These are phyloP conservation scores for Talaromyces pinophilus DNA, from an alignment of 2,329 filamentous ascomycete species.

Conservation along the genomic window DNA sequence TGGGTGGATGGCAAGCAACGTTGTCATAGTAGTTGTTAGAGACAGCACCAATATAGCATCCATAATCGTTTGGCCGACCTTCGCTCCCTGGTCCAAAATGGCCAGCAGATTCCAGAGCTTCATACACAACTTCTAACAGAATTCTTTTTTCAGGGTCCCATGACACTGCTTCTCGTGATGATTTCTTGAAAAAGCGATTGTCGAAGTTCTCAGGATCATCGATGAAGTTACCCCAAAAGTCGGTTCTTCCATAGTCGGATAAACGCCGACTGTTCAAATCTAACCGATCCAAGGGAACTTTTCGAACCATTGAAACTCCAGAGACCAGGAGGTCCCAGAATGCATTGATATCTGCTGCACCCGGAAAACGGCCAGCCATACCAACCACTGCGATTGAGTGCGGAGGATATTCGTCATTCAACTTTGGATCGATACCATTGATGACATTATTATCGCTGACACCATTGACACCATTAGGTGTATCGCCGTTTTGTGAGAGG, in stretches of 20 bases:
- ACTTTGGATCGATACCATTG: background rate
- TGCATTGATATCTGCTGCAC: slow-evolving; percentile 32
- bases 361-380: slow-evolving; percentile 36
- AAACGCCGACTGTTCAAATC: slow-evolving; percentile 22
- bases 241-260: slow-evolving; percentile 23
- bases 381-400: slow-evolving; percentile 38
- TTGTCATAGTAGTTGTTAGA: slow-evolving; percentile 30
- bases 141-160: slow-evolving; percentile 29
- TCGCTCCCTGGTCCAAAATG: slow-evolving; percentile 25
- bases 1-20: slow-evolving; percentile 25
- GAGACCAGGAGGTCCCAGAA: slow-evolving; percentile 35
- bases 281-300: slow-evolving; percentile 25
- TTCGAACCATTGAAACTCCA: slow-evolving; percentile 26
- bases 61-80: slow-evolving; percentile 28
- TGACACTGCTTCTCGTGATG: slow-evolving; percentile 17
- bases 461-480: slow-evolving; percentile 5
- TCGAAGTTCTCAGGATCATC: slow-evolving; percentile 32
- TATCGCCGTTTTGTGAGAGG: background rate
- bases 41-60: slow-evolving; percentile 33
- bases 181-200: slow-evolving; percentile 29
- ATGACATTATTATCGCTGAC: background rate
- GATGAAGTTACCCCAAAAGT: slow-evolving; percentile 25
- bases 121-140: slow-evolving; percentile 40
- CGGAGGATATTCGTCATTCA: slow-evolving; percentile 15
- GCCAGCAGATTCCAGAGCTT: slow-evolving; percentile 35